Conservation (phyloP, 176 grass and related monocot genomes). For the Bonia amplexicaulis region DNA sequence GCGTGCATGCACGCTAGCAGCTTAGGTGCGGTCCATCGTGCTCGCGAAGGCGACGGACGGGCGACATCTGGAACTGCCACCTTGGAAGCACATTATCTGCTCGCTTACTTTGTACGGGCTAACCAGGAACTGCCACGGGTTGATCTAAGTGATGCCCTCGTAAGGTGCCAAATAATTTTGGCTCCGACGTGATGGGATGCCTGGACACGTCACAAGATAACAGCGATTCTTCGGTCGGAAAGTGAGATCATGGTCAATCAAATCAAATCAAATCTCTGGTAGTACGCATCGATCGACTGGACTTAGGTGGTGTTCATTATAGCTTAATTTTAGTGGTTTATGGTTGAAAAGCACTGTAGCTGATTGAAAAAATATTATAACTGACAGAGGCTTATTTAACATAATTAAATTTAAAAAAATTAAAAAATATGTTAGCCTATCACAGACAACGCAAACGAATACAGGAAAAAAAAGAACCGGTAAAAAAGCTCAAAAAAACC, state of each 20-base stretch:
- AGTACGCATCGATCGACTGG: neutral
- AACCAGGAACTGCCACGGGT: neutral
- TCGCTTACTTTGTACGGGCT: neutral
- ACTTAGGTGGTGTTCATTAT: too few species aligned
- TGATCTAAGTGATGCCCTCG: neutral
- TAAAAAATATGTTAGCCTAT: too few species aligned
- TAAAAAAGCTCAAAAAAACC: too few species aligned
- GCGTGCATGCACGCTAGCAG: neutral
- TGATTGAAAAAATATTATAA: too few species aligned
- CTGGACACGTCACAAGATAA: neutral
- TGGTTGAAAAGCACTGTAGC: too few species aligned
- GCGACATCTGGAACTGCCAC: constrained; percentile 2
- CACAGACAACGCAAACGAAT: too few species aligned
- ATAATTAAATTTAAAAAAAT: too few species aligned
- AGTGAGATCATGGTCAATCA: neutral
- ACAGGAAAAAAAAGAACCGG: too few species aligned
- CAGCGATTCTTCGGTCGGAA: constrained; percentile 1
- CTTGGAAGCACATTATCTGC: constrained; percentile 2
- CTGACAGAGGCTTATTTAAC: too few species aligned
- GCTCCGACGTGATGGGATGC: neutral
- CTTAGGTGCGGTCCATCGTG: neutral
- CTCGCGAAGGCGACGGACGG: neutral
- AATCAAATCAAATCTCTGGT: neutral
- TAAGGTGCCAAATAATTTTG: constrained; percentile 17
- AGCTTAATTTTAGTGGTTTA: too few species aligned